phyloP scores from a whole-genome alignment of 352 stramenopile genomes.

The Phytopythium montanum region DNA sequence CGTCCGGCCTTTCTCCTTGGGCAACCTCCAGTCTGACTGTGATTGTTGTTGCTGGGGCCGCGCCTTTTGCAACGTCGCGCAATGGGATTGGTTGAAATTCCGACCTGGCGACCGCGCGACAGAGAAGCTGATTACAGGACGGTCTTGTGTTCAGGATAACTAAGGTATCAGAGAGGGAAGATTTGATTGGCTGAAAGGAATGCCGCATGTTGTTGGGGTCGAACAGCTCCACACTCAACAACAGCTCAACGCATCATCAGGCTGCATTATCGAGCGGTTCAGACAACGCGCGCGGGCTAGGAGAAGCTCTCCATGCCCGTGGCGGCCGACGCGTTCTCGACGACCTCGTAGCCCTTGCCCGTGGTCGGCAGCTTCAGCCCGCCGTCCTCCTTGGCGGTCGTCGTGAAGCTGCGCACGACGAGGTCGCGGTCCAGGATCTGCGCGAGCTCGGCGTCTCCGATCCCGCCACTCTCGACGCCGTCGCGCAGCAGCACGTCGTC shows the following conservation, averaged over 20 bases:
- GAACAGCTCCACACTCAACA: too few species aligned
- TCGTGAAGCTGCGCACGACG: slow-evolving; percentile 72
- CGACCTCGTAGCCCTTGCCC: slow-evolving; percentile 76
- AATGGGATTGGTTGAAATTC: neutral
- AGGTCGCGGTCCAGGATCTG: slow-evolving; percentile 66
- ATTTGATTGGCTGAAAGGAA: slow-evolving; percentile 3
- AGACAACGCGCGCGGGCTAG: slow-evolving; percentile 11
- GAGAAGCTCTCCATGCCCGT: slow-evolving; percentile 71
- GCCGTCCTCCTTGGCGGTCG: slow-evolving; percentile 18
- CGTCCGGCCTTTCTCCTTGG: slow-evolving; percentile 1
- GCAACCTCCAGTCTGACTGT: neutral
- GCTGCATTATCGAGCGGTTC: too few species aligned
- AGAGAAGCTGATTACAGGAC: neutral
- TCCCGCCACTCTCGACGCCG: slow-evolving; percentile 72
- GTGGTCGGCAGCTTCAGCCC: slow-evolving; percentile 38
- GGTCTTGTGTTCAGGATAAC: neutral
- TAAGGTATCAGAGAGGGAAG: neutral
- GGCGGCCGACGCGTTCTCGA: slow-evolving; percentile 43
- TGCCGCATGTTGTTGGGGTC: too few species aligned
- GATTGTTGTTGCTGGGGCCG: too few species aligned
- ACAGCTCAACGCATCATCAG: too few species aligned
- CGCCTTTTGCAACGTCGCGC: slow-evolving; percentile 4
- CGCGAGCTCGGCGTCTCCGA: slow-evolving; percentile 54
- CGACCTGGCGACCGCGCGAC: neutral
- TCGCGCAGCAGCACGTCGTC: slow-evolving; percentile 73